A percentile compares a stretch with the other conserved stretches of the same genome.
These are phyloP conservation scores for Orychophragmus violaceus DNA, from an alignment of 345 rosid genomes.

Conservation along the genomic window DNA sequence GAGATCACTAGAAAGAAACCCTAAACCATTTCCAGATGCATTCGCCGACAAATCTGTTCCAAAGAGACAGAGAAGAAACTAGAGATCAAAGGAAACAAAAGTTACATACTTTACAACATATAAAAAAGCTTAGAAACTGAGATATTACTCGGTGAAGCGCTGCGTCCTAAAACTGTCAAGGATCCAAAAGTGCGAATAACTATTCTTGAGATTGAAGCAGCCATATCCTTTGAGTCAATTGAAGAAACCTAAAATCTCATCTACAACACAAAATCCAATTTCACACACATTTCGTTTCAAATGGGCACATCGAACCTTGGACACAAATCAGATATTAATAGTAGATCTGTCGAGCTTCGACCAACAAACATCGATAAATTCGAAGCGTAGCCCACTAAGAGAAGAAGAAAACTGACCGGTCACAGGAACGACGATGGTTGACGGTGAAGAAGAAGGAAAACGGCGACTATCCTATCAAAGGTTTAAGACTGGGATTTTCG, in stretches of 20 bases:
- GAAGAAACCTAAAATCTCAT: conserved; percentile 9
- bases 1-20: conserved; percentile 10
- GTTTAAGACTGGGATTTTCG: background rate
- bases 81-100: background rate
- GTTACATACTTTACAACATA: background rate
- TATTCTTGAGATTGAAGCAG: conserved; percentile 37
- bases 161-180: conserved; percentile 21
- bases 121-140: background rate
- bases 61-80: background rate
- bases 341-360: too few species aligned
- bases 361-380: too few species aligned
- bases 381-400: too few species aligned
- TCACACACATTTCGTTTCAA: too few species aligned
- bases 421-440: conserved; percentile 3
- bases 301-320: too few species aligned
- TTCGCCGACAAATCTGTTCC: conserved; percentile 11
- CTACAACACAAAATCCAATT: conserved; percentile 14
- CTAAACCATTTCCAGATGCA: conserved; percentile 17
- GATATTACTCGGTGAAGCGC: background rate
- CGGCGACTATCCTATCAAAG: background rate
- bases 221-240: conserved; percentile 32
- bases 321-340: too few species aligned
- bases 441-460: conserved; percentile 3
- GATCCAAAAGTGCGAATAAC: conserved; percentile 34
- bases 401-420: conserved; percentile 6